Conservation (phyloP, 1,139 yeast genomes). For the Blastobotrys capitulatus region DNA sequence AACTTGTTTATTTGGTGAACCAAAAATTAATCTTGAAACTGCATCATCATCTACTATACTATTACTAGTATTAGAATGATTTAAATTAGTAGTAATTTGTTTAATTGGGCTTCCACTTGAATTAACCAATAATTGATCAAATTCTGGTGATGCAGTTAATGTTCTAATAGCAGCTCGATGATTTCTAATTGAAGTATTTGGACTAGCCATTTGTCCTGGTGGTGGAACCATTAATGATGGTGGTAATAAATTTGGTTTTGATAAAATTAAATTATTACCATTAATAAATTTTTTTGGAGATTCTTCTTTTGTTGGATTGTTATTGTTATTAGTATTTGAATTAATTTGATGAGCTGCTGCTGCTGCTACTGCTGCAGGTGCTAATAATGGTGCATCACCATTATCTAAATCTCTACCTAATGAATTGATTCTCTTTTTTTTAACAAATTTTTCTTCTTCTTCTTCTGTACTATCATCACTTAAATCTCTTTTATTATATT, state of each 20-base stretch:
- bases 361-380: not conserved
- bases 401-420: constrained; percentile 6
- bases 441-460: not conserved
- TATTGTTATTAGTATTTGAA: not conserved
- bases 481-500: not conserved
- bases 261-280: constrained; percentile 16
- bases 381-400: constrained; percentile 6
- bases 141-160: constrained; percentile 33
- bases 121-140: constrained; percentile 19
- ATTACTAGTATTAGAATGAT: not conserved
- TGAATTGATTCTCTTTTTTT: constrained; percentile 8
- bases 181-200: constrained; percentile 25
- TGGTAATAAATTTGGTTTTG: constrained; percentile 17
- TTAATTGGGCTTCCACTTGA: constrained; percentile 38
- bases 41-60: constrained; percentile 45
- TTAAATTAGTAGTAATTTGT: not conserved
- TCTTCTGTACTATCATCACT: not conserved
- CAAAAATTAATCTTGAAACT: constrained; percentile 39
- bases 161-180: constrained; percentile 30
- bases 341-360: not conserved
- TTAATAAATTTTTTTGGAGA: constrained; percentile 14
- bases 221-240: constrained; percentile 1
- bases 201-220: constrained; percentile 19
- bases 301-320: constrained; percentile 5
- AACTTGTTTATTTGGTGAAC: constrained; percentile 37